Evolutionary conservation across 1,139 yeast species (phyloP), one percentile per base, ranked within the genome.

Genomic region (Wickerhamomyces sp.): DNA sequence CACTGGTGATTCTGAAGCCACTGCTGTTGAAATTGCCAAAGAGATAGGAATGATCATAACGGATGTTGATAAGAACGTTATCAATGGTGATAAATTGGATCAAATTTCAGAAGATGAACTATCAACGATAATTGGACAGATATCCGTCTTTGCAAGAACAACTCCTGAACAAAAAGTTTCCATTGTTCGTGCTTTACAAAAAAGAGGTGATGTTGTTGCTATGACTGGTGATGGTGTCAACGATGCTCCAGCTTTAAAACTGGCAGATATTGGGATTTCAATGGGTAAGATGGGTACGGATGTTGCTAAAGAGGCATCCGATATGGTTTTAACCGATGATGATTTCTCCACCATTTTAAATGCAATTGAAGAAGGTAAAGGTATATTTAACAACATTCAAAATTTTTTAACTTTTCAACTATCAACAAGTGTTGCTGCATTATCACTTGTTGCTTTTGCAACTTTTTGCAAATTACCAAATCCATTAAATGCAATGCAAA

Each of bases 211-310:
- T 59, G 81, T 89, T 44, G 98, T 91, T 32, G 98, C 96, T 27
- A 91, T 91, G 98, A 91, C 97, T 10, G 98, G 98, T 47, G 98
- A 91, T 61, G 98, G 98, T 62, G 98, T 91, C 19, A 91, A 91
- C 57, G 98, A 91, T 63, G 96, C 98, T 0, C 98, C 98, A n/a
- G 97, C 98, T 5, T 72, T 91, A 52, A 91, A 91, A 59, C 70
- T 89, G 54, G 98, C 98, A 3, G 96, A 91, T 60, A 93, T 91
- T 50, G 98, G 98, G 51, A 89, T 91, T 50, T 83, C 95, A 22
- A 91, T 91, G 98, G 98, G 98, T 43, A 78, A 79, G 52, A 78
- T 84, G 62, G 98, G 98, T 40, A 91, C 98, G 1, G 98, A 91
- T 60, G 98, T 91, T 32, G 98, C 98, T 32, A 91, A 91, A 55